Conservation (phyloP, 2,329 filamentous ascomycete genomes). For the Myriosclerotinia curreyana region DNA sequence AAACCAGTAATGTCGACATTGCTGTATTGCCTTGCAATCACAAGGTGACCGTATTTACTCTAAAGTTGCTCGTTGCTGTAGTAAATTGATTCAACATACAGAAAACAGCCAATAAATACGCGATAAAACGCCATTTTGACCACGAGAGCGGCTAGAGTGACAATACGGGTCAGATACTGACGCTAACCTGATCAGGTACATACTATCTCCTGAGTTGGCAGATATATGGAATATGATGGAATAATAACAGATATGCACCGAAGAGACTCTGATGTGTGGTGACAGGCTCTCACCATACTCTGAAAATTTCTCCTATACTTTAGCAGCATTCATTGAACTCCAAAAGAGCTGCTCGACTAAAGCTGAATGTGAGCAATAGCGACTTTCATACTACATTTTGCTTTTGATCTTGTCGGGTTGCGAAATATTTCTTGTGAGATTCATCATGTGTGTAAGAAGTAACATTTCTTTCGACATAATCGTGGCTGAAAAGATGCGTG, state of each 20-base stretch:
- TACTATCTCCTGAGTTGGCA: not conserved
- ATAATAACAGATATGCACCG: not conserved
- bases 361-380: not conserved
- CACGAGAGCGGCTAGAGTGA: not conserved
- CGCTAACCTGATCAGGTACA: not conserved
- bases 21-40: not conserved
- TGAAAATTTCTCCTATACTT: not conserved
- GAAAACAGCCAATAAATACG: not conserved
- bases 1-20: not conserved
- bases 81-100: not conserved
- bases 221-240: not conserved
- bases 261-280: not conserved
- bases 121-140: too few relatives aligned
- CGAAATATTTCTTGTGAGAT: too few relatives aligned
- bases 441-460: too few relatives aligned
- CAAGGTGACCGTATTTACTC: not conserved
- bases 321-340: not conserved
- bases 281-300: too few relatives aligned
- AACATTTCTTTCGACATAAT: too few relatives aligned
- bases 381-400: not conserved
- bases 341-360: not conserved
- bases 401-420: too few relatives aligned
- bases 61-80: not conserved
- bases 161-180: not conserved
- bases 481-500: too few relatives aligned